Evolutionary conservation across 345 rosid genomes (phyloP), one percentile per base, ranked within the genome.

Genomic region (Syzygium grande): DNA sequence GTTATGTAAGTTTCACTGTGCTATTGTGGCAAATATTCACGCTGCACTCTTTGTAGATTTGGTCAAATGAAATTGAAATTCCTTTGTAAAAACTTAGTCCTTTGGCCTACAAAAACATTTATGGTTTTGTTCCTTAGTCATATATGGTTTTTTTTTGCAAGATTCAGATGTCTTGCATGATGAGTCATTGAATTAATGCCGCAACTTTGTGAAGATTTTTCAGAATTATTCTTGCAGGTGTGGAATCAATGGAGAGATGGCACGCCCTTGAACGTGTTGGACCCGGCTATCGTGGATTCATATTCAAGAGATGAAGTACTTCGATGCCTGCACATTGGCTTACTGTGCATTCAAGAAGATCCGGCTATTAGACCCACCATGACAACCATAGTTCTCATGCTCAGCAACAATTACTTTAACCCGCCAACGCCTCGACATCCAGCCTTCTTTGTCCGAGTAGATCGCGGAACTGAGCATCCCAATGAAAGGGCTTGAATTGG

Each of bases 261-360:
- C 29, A 86, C 51, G 7, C 84, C 89, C 0, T 7, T 85, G 85
- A 56, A 88, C 3, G 83, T 90, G 85, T 5, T 89, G 49, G 92
- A 91, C 84, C 34, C 90, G 2, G 61, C 73, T 9, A 52, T 90
- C 52, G 80, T 58, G 80, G 87, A 86, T 29, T 86, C 88, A 43
- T 59, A 41, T 84, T 59, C 90, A 21, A 85, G 68, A 85, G 84
- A 68, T 86, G 90, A 92, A 68, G 88, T 90, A 7, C 13, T 86
- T 27, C 88, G 78, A 73, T 92, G 92, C 90, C 90, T 91, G 29
- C 87, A 91, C 10, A 49, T 92, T 41, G 88, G 88, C 4, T 84
- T 93, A 38, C 51, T 90, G 46, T 89, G 92, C 25, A 89, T 90
- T 86, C 92, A 93, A 27, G 92, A 91, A 87, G 88, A 89, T n/a